phyloP scores from a whole-genome alignment of 768 basidiomycete genomes.

The Termitomyces sp. region DNA sequence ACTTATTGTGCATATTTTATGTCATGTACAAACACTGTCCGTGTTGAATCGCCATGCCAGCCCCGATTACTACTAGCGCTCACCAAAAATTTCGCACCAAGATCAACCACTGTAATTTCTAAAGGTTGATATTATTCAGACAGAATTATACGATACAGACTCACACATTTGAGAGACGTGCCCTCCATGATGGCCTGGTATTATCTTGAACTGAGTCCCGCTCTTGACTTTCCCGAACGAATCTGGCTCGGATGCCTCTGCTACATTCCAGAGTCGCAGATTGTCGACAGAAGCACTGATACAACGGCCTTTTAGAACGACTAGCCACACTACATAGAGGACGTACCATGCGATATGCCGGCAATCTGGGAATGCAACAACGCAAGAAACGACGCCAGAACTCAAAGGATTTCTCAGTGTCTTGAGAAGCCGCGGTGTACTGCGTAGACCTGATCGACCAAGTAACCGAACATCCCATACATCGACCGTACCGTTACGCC shows the following conservation, averaged over 20 bases:
- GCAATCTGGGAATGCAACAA: constrained; percentile 90
- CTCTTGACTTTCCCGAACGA: constrained; percentile 54
- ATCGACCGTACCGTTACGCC: constrained; percentile 86
- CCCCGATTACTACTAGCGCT: constrained; percentile 93
- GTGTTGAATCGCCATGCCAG: constrained; percentile 89
- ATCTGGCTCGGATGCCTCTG: constrained; percentile 68
- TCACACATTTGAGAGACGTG: constrained; percentile 89
- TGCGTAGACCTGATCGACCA: constrained; percentile 53
- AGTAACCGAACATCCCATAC: constrained; percentile 91
- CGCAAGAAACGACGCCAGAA: constrained; percentile 88
- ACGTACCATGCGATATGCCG: constrained; percentile 85
- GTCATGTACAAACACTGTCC: constrained; percentile 88
- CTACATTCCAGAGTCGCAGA: constrained; percentile 89
- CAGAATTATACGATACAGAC: constrained; percentile 24
- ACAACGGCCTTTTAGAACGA: background rate
- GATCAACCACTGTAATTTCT: constrained; percentile 68
- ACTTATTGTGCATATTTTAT: constrained; percentile 40
- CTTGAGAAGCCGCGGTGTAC: constrained; percentile 74
- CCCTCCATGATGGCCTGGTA: constrained; percentile 94
- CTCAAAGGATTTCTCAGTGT: constrained; percentile 82
- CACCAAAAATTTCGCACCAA: constrained; percentile 77
- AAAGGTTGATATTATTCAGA: constrained; percentile 9
- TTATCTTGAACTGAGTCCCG: constrained; percentile 87
- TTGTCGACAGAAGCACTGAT: constrained; percentile 87
- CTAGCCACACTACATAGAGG: background rate